phyloP scores from a whole-genome alignment of 1,284 basidiomycete genomes.

The Stereum hirsutum region DNA sequence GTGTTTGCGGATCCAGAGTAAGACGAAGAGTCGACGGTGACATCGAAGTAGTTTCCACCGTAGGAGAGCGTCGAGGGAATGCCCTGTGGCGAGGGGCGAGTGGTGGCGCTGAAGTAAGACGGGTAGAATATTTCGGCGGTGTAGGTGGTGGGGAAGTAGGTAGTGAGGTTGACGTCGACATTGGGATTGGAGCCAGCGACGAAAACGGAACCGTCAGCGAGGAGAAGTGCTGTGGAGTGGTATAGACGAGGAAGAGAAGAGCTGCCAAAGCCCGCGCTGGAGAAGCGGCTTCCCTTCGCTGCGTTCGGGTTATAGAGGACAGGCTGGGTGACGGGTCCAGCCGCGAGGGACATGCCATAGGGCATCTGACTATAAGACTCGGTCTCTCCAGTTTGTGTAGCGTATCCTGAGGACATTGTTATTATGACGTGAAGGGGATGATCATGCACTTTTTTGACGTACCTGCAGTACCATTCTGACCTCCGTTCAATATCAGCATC shows the following conservation, averaged over 20 bases:
- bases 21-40: conserved; percentile 51
- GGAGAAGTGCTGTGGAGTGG: conserved; percentile 83
- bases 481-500: conserved; percentile 74
- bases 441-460: no score
- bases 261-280: conserved; percentile 49
- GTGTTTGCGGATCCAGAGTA: conserved; percentile 63
- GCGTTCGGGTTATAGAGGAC: conserved; percentile 72
- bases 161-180: conserved; percentile 65
- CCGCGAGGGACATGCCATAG: conserved; percentile 52
- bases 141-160: conserved; percentile 81
- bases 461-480: conserved; percentile 67
- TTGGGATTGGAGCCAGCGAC: conserved; percentile 94
- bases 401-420: no score
- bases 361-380: conserved; percentile 41
- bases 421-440: no score
- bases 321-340: conserved; percentile 62
- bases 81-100: conserved; percentile 65
- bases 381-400: conserved; percentile 42
- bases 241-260: conserved; percentile 73
- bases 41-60: conserved; percentile 77
- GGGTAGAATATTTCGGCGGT: conserved; percentile 85
- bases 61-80: conserved; percentile 72
- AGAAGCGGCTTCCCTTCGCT: conserved; percentile 63
- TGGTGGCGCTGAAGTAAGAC: conserved; percentile 66
- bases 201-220: conserved; percentile 82